Evolutionary conservation across 2,329 filamentous ascomycete species (phyloP).

Genomic region (Leptographium galeiforme): DNA sequence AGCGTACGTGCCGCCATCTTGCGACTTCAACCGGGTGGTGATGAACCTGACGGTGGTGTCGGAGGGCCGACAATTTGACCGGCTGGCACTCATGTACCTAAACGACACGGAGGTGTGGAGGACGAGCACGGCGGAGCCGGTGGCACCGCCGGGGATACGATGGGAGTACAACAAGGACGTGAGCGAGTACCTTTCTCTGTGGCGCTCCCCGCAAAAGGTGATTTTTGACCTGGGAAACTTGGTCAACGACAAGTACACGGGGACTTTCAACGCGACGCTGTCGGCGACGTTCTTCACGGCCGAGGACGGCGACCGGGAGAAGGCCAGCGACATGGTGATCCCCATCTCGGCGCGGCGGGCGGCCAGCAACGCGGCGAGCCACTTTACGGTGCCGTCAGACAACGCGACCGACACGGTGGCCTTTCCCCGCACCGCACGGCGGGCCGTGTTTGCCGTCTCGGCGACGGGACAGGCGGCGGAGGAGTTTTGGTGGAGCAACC

Average conservation of each 20-base stretch:
- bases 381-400: constrained; percentile 52
- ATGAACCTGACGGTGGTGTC: constrained; percentile 67
- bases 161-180: constrained; percentile 74
- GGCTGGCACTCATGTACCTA: constrained; percentile 62
- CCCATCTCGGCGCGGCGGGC: constrained; percentile 48
- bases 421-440: constrained; percentile 53
- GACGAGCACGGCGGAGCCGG: constrained; percentile 72
- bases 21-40: constrained; percentile 58
- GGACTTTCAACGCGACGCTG: constrained; percentile 57
- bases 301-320: constrained; percentile 24
- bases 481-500: constrained; percentile 80
- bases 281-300: constrained; percentile 55
- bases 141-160: constrained; percentile 46
- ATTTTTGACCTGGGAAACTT: constrained; percentile 73
- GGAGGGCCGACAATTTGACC: constrained; percentile 61
- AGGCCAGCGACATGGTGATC: constrained; percentile 51
- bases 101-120: constrained; percentile 70
- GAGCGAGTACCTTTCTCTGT: constrained; percentile 56
- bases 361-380: constrained; percentile 39
- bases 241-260: constrained; percentile 58
- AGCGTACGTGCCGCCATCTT: constrained; percentile 51
- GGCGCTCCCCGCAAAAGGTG: constrained; percentile 55
- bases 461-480: constrained; percentile 64
- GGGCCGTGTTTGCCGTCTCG: constrained; percentile 62
- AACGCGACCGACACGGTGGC: constrained; percentile 42